Evolutionary conservation across 2,329 filamentous ascomycete genomes (phyloP).

Genomic region (Sclerotinia glacialis): DNA sequence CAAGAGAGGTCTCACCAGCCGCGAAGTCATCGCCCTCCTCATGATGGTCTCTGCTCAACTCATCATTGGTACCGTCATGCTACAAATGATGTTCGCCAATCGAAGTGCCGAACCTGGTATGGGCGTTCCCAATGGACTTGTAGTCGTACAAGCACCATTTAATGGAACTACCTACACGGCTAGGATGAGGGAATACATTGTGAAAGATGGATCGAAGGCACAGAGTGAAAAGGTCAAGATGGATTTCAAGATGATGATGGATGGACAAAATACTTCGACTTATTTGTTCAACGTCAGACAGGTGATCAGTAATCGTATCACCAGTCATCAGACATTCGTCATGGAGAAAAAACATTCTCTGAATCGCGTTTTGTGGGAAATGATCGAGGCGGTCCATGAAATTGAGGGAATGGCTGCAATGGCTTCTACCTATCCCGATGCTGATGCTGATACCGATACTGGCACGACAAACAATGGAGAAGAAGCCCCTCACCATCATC

Average conservation of each 20-base stretch:
- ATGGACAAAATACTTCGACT: no score
- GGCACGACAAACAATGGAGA: no score
- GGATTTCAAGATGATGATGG: not conserved
- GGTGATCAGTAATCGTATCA: not conserved
- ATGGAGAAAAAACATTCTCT: not conserved
- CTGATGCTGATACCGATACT: not conserved
- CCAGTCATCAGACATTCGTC: not conserved
- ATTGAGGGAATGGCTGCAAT: not conserved
- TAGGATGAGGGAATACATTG: not conserved
- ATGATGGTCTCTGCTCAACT: not conserved
- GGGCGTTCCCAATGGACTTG: not conserved
- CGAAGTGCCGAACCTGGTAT: fast-evolving
- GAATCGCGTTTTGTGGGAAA: not conserved
- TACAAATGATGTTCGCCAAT: not conserved
- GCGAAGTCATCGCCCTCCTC: not conserved
- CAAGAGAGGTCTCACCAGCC: not conserved
- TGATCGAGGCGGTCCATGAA: not conserved
- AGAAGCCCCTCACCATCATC: not conserved
- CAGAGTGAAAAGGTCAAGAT: not conserved
- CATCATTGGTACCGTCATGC: not conserved
- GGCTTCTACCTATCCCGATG: not conserved
- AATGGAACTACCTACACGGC: fast-evolving
- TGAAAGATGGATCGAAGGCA: no score
- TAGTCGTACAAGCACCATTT: fast-evolving
- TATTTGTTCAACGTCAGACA: not conserved